These are phyloP conservation scores for Beauveria rudraprayagi DNA, from an alignment of 2,329 filamentous ascomycete species.

Conservation along the genomic window DNA sequence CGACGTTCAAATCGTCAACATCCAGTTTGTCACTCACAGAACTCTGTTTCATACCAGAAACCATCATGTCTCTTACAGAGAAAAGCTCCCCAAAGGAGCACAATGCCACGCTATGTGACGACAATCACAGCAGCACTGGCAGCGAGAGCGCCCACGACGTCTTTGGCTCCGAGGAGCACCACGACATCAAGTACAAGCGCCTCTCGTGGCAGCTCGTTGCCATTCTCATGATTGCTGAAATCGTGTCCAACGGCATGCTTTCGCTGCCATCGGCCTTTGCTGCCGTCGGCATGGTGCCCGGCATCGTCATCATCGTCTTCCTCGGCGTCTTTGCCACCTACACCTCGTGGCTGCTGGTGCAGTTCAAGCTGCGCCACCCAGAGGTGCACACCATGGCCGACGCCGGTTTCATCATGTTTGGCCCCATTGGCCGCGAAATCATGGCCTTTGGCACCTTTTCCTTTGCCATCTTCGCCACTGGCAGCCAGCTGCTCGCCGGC, in stretches of 20 bases:
- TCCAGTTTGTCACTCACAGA: too few species aligned
- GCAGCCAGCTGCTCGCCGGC: conserved; percentile 42
- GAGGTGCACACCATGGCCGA: conserved; percentile 52
- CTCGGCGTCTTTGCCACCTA: conserved; percentile 43
- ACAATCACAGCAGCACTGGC: not conserved
- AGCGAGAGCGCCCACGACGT: conserved; percentile 10
- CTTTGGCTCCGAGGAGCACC: conserved; percentile 21
- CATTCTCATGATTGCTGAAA: conserved; percentile 48
- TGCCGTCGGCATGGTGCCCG: conserved; percentile 43
- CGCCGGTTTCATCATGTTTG: conserved; percentile 45
- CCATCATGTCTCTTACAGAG: not conserved
- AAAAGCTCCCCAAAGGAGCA: not conserved
- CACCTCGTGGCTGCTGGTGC: conserved; percentile 39
- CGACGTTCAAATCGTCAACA: too few species aligned
- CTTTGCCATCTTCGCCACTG: conserved; percentile 43
- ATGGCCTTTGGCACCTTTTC: conserved; percentile 41
- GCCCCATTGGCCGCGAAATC: conserved; percentile 41
- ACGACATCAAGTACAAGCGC: conserved; percentile 44
- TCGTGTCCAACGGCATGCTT: conserved; percentile 46
- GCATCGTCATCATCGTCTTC: conserved; percentile 42
- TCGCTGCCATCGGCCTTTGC: conserved; percentile 43
- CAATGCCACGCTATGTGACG: not conserved
- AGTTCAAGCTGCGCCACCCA: conserved; percentile 46
- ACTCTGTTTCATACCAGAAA: not conserved
- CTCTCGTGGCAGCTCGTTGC: conserved; percentile 44